Percentiles rank a stretch among this genome's conserved stretches.
phyloP scores from a whole-genome alignment of 1,284 basidiomycete species.

The Papiliotrema fonsecae region DNA sequence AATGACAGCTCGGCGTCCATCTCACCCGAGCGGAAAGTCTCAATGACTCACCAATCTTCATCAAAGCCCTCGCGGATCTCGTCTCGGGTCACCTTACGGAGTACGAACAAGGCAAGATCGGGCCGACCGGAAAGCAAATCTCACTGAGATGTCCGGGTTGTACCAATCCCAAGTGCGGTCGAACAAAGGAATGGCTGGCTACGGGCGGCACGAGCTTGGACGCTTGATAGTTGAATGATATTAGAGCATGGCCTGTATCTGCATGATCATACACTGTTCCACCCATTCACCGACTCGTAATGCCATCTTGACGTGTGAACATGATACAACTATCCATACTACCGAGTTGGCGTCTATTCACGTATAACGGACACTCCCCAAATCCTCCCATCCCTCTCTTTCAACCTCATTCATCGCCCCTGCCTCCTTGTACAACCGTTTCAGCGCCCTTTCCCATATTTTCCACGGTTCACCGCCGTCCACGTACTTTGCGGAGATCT shows the following conservation, averaged over 20 bases:
- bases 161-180: constrained; percentile 76
- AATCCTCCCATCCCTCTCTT: background rate
- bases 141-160: constrained; percentile 88
- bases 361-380: constrained; percentile 1
- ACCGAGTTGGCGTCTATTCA: too few species aligned
- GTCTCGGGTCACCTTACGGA: constrained; percentile 73
- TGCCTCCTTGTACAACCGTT: constrained; percentile 6
- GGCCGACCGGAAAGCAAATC: constrained; percentile 73
- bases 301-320: too few species aligned
- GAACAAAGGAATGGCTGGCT: constrained; percentile 85
- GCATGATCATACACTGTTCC: too few species aligned
- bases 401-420: background rate
- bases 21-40: constrained; percentile 89
- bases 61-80: constrained; percentile 93
- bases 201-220: constrained; percentile 19
- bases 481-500: constrained; percentile 50
- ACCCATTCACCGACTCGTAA: too few species aligned
- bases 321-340: too few species aligned
- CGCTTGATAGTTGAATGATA: background rate
- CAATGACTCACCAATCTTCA: constrained; percentile 96
- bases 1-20: constrained; percentile 74
- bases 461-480: constrained; percentile 55
- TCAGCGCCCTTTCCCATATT: constrained; percentile 46
- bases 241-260: too few species aligned
- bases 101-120: constrained; percentile 50